Percentiles rank a stretch among this genome's conserved stretches.
Evolutionary conservation across 164 flowering plant genomes (phyloP).

Genomic region (Buxus sempervirens): DNA sequence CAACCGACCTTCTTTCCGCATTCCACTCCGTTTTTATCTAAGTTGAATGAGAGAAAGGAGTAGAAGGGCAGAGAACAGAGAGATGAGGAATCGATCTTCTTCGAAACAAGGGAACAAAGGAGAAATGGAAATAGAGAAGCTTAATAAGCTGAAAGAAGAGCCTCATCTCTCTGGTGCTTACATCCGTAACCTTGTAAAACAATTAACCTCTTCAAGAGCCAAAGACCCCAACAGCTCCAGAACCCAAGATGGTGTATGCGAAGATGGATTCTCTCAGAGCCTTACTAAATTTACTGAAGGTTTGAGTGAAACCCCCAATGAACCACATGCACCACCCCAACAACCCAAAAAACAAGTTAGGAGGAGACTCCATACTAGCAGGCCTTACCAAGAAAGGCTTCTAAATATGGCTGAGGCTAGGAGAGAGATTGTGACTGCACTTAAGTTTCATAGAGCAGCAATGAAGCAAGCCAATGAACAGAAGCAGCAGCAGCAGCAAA

Average conservation of each 20-base stretch:
- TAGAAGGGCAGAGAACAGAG: neutral
- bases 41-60: neutral
- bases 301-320: slow-evolving; percentile 29
- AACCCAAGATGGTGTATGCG: slow-evolving; percentile 18
- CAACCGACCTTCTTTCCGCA: slow-evolving; percentile 13
- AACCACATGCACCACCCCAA: slow-evolving; percentile 32
- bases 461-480: slow-evolving; percentile 75
- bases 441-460: slow-evolving; percentile 81
- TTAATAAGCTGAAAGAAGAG: slow-evolving; percentile 28
- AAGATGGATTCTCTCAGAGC: slow-evolving; percentile 27
- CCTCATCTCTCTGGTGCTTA: slow-evolving; percentile 78
- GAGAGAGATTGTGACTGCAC: slow-evolving; percentile 83
- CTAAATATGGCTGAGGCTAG: slow-evolving; percentile 93
- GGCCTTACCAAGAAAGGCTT: slow-evolving; percentile 87
- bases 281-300: slow-evolving; percentile 22
- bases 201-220: slow-evolving; percentile 63
- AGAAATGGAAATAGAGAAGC: slow-evolving; percentile 26
- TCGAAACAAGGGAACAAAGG: slow-evolving; percentile 21
- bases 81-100: slow-evolving; percentile 31
- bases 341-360: slow-evolving; percentile 75
- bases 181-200: slow-evolving; percentile 82
- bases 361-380: slow-evolving; percentile 77
- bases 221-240: slow-evolving; percentile 40
- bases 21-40: slow-evolving; percentile 12
- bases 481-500: slow-evolving; percentile 32